Base-by-base conservation (phyloP, 2,329 filamentous ascomycete species). In the Pseudogymnoascus sp. region DNA sequence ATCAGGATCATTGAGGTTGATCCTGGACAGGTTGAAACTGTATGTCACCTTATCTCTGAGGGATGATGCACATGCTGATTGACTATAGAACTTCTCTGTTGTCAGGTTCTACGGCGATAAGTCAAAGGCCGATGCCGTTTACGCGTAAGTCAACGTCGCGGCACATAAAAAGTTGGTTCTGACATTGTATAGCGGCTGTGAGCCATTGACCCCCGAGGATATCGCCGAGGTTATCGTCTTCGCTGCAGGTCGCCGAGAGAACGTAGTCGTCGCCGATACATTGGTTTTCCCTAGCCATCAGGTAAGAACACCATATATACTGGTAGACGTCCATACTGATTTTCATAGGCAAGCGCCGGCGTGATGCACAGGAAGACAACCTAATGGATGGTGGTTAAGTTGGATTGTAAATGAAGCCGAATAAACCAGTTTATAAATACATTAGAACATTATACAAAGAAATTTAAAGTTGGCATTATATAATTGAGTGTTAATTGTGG, bases 201-300 rank as follows among this genome's bases (percentile, higher is more conserved):
- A 95, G 66, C 91, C 92, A 39, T 78, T 97, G 67, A 96, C 91
- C 0, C 89, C 89, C 0, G 90, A 94, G 58, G 92, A 97, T 70
- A 91, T 97, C 70, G 92, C 92, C 11, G 92, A 97, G 76, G 81
- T 95, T 30, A 80, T 96, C 34, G 91, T 97, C 6, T 97, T 96
- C 71, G 81, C 88, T 2, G 91, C 89, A 3, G 88, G 88, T 3
- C 83, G 92, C 69, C 84, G 88, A 67, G 90, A 96, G 76, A 97
- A 97, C 72, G 90, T 96, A 4, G 90, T 96, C 18, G 75, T 97
- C 67, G 92, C 92, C 18, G 92, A 97, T 75, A 88, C 90, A 5
- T 76, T 97, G 64, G 79, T 97, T 60, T 96, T 88, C 75, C 92
- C 92, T 4, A 94, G 87, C 69, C 91, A 96, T 72, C 92, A 97